phyloP scores from a whole-genome alignment of 345 rosid species.

The Ailanthus altissimus region DNA sequence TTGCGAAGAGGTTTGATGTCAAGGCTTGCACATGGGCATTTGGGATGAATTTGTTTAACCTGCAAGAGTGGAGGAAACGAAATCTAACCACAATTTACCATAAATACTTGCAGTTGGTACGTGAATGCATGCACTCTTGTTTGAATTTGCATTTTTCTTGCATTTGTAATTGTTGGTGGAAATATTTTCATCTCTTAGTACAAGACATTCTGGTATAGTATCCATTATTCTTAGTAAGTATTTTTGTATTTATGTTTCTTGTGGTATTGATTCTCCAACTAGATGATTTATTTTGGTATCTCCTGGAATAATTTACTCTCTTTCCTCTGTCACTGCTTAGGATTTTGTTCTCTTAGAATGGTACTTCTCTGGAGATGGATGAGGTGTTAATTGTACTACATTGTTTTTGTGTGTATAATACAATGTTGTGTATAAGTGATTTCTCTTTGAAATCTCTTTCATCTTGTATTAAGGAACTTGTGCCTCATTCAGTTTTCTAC shows the following conservation, averaged over 20 bases:
- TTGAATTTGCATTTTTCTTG: conserved; percentile 14
- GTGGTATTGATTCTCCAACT: not conserved
- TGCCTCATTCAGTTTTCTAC: not conserved
- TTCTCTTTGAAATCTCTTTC: not conserved
- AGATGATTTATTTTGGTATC: not conserved
- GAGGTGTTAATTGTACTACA: not conserved
- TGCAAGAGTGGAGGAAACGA: conserved; percentile 73
- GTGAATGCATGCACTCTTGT: conserved; percentile 8
- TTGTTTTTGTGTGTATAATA: not conserved
- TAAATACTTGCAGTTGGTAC: conserved; percentile 71
- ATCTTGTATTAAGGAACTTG: not conserved
- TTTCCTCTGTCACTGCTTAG: not conserved
- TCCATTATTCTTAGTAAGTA: not conserved
- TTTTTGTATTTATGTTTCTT: not conserved
- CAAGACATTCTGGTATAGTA: not conserved
- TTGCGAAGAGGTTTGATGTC: conserved; percentile 55
- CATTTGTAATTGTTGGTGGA: not conserved
- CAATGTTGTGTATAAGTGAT: not conserved
- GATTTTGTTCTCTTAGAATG: not conserved
- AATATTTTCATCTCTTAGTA: not conserved
- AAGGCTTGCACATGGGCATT: conserved; percentile 92
- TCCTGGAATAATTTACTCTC: not conserved
- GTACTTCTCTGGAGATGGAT: not conserved
- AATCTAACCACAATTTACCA: conserved; percentile 57
- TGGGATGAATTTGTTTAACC: conserved; percentile 90